phyloP scores from a whole-genome alignment of 495 filamentous ascomycete species.

The Massariosphaeria phaeospora region DNA sequence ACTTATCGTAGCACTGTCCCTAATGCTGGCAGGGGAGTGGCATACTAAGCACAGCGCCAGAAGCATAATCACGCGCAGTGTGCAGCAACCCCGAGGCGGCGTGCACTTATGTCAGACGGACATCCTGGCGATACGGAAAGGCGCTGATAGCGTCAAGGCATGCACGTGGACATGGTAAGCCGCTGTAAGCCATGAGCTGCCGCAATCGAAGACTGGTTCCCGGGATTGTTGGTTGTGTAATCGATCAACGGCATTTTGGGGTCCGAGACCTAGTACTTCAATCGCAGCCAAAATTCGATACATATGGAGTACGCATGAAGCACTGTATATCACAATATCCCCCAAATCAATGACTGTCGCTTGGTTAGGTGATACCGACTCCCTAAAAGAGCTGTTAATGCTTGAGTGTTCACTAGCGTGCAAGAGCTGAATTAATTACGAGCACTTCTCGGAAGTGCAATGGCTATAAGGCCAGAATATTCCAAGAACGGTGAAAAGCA shows the following conservation, averaged over 20 bases:
- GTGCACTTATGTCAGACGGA: constrained; percentile 24
- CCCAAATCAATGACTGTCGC: too few species aligned
- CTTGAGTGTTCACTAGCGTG: neutral
- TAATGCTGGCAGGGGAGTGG: neutral
- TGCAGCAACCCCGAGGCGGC: neutral
- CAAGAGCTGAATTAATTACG: constrained; percentile 18
- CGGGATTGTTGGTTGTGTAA: constrained; percentile 1
- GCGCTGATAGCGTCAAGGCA: constrained; percentile 1
- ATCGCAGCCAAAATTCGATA: neutral
- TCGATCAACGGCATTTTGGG: neutral
- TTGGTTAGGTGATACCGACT: constrained; percentile 1
- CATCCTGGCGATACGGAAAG: neutral
- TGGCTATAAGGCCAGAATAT: neutral
- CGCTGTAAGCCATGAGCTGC: constrained; percentile 21
- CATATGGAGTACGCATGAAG: neutral
- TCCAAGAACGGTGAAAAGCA: constrained; percentile 1
- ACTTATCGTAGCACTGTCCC: too few species aligned
- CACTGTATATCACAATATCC: neutral
- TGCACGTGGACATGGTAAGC: constrained; percentile 25
- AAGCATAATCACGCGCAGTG: constrained; percentile 3
- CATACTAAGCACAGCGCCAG: neutral
- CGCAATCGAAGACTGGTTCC: constrained; percentile 12
- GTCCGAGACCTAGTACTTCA: neutral
- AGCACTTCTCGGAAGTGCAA: constrained; percentile 7
- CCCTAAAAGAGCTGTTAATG: constrained; percentile 5